phyloP scores from a whole-genome alignment of 2,329 filamentous ascomycete genomes.

The Raffaelea deltoideospora region DNA sequence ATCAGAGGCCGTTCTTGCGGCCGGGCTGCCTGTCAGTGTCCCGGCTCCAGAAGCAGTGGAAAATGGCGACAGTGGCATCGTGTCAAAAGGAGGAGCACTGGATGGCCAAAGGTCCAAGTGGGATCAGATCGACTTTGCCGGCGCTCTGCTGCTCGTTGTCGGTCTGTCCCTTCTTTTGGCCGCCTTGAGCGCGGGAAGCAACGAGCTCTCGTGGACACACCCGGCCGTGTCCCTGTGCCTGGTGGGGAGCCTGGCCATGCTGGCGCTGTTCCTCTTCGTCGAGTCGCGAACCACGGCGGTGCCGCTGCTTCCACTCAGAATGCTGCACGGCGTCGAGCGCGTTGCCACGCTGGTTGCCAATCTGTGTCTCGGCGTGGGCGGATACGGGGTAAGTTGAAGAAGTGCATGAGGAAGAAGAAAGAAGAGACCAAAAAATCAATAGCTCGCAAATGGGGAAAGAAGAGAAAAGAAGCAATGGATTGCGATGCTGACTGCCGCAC shows the following conservation, averaged over 20 bases:
- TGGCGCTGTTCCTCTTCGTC: constrained; percentile 28
- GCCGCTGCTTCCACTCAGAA: constrained; percentile 38
- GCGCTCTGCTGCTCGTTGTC: constrained; percentile 39
- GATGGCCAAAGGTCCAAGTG: constrained; percentile 21
- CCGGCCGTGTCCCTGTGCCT: constrained; percentile 30
- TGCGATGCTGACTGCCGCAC: constrained; percentile 25
- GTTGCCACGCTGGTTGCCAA: constrained; percentile 42
- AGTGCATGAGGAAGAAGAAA: too few species aligned
- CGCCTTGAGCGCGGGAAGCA: constrained; percentile 39
- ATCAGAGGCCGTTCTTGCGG: neutral
- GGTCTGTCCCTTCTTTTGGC: constrained; percentile 43
- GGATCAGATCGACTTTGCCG: constrained; percentile 41
- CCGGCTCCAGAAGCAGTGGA: too few species aligned
- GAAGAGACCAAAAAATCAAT: too few species aligned
- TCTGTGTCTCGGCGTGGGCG: constrained; percentile 43
- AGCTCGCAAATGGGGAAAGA: too few species aligned
- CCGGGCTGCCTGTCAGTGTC: neutral
- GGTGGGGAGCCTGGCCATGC: constrained; percentile 24
- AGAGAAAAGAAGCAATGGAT: too few species aligned
- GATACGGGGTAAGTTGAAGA: constrained; percentile 35
- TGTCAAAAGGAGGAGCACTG: too few species aligned
- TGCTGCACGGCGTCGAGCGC: constrained; percentile 39
- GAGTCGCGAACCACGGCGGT: constrained; percentile 34
- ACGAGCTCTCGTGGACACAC: constrained; percentile 36
- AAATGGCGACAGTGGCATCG: too few species aligned